Conservation (phyloP, 192 early-diverging fungal species). For the Rhizophagus clarus region DNA sequence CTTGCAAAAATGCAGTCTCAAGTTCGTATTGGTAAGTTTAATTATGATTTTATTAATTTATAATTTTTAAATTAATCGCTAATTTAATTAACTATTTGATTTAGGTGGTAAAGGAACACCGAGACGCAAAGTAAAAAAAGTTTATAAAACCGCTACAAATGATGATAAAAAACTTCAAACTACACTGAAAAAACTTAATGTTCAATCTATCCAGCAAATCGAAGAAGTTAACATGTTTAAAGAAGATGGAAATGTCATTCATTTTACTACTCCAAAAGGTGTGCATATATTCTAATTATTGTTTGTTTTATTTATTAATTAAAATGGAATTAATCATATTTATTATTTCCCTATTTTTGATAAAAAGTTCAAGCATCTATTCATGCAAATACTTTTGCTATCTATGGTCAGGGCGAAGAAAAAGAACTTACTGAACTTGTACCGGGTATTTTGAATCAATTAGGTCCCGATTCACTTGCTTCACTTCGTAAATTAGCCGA, state of each 20-base stretch:
- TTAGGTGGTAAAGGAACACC: slow-evolving; percentile 82
- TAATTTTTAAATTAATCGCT: background rate
- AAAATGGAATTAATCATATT: background rate
- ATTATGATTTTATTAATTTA: background rate
- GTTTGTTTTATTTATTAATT: background rate
- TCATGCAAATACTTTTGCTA: slow-evolving; percentile 94
- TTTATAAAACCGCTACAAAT: slow-evolving; percentile 55
- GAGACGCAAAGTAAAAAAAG: slow-evolving; percentile 90
- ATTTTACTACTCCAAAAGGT: slow-evolving; percentile 91
- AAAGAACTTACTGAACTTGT: slow-evolving; percentile 87
- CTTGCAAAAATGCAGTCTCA: slow-evolving; percentile 90
- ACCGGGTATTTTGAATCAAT: slow-evolving; percentile 79
- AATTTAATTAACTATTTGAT: background rate
- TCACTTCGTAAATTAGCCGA: slow-evolving; percentile 87
- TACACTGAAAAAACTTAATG: slow-evolving; percentile 89
- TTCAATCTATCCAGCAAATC: slow-evolving; percentile 81
- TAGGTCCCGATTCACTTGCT: slow-evolving; percentile 87
- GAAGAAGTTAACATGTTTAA: slow-evolving; percentile 99
- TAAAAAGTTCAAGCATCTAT: slow-evolving; percentile 31
- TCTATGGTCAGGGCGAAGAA: slow-evolving; percentile 80
- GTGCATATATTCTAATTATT: slow-evolving; percentile 44
- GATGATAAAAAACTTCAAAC: slow-evolving; percentile 96
- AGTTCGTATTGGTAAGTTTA: slow-evolving; percentile 79
- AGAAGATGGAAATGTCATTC: slow-evolving; percentile 88
- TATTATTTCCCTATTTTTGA: background rate